Percentiles rank a stretch among this genome's conserved stretches.
Evolutionary conservation across 176 grass and related monocot species (phyloP).

Genomic region (Raddia distichophylla): DNA sequence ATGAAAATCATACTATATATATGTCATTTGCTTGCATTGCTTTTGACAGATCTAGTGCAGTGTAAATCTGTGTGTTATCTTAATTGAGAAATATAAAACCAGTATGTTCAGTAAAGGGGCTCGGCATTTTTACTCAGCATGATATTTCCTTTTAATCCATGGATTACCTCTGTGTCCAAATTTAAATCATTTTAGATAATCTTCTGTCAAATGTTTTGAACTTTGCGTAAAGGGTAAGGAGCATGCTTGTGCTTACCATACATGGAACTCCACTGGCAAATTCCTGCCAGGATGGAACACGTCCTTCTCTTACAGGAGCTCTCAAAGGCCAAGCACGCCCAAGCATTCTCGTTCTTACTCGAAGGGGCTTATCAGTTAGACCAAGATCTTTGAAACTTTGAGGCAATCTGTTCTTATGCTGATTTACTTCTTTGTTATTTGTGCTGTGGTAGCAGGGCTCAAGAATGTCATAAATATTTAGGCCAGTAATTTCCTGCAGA

Average conservation of each 20-base stretch:
- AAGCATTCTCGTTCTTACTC: conserved; percentile 84
- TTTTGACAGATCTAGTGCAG: not conserved
- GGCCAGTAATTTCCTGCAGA: conserved; percentile 46
- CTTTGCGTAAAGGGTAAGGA: not conserved
- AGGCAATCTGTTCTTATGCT: conserved; percentile 44
- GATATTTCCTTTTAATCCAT: not conserved
- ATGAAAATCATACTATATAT: not conserved
- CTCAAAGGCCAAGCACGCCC: conserved; percentile 94
- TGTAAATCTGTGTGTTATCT: not conserved
- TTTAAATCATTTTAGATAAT: not conserved
- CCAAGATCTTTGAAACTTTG: conserved; percentile 83
- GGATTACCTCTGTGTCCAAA: not conserved
- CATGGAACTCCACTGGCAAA: conserved; percentile 72
- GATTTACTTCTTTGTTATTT: conserved; percentile 35
- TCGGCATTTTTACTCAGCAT: not conserved
- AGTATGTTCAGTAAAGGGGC: not conserved
- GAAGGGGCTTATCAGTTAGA: conserved; percentile 64
- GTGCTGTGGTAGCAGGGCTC: conserved; percentile 88
- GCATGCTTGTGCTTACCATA: conserved; percentile 52
- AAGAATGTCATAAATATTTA: conserved; percentile 95
- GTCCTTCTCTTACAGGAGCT: conserved; percentile 80
- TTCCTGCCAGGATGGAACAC: conserved; percentile 85
- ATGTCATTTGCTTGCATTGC: not conserved
- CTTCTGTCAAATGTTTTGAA: not conserved
- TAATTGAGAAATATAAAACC: not conserved